A percentile compares a stretch with the other conserved stretches of the same genome.
These are phyloP conservation scores for Flammula alnicola DNA, from an alignment of 1,284 basidiomycete species.

Conservation along the genomic window DNA sequence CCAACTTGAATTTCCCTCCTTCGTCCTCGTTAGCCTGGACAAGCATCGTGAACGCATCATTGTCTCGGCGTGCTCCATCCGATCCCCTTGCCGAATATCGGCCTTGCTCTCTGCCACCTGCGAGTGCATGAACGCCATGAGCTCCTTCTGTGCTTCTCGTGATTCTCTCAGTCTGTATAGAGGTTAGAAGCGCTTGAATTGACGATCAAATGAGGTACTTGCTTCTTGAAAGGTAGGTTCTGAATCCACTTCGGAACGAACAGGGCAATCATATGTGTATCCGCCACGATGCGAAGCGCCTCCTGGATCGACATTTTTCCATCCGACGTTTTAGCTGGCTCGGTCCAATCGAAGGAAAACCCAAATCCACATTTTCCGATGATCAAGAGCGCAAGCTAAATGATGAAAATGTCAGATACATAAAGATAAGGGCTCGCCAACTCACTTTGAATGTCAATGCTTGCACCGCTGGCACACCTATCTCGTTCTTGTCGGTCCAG, in stretches of 20 bases:
- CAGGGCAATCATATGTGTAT: conserved; percentile 32
- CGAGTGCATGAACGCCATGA: conserved; percentile 46
- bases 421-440: too few species aligned
- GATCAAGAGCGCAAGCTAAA: conserved; percentile 51
- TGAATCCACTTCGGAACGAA: conserved; percentile 46
- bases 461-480: conserved; percentile 45
- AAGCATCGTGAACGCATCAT: conserved; percentile 52
- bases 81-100: conserved; percentile 30
- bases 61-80: neutral
- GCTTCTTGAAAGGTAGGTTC: conserved; percentile 48
- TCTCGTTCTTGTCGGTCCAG: conserved; percentile 41
- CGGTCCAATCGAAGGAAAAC: conserved; percentile 50
- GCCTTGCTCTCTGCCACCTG: conserved; percentile 43
- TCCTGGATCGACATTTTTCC: conserved; percentile 49
- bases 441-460: conserved; percentile 48
- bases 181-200: neutral
- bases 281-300: conserved; percentile 44
- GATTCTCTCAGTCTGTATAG: conserved; percentile 28
- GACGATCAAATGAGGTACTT: conserved; percentile 16
- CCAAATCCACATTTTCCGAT: conserved; percentile 58
- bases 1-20: conserved; percentile 45
- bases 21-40: conserved; percentile 55
- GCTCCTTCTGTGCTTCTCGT: conserved; percentile 32
- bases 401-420: neutral
- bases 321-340: conserved; percentile 37